Evolutionary conservation across 495 filamentous ascomycete genomes (phyloP).

Genomic region (Trichoderma virens): DNA sequence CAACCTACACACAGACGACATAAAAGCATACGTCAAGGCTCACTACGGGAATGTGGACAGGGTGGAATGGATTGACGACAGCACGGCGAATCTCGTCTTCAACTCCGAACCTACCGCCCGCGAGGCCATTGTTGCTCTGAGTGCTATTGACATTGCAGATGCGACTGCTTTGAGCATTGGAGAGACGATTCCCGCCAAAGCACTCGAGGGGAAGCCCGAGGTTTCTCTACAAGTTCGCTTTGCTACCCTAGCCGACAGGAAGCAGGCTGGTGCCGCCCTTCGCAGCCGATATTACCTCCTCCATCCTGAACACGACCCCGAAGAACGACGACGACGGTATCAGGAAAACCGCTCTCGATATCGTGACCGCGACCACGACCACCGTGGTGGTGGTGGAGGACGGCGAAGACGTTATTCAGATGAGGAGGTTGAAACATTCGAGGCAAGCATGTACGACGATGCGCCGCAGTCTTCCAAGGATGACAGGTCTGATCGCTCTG

Average conservation of each 20-base stretch:
- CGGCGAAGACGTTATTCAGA: slow-evolving; percentile 19
- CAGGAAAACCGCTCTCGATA: slow-evolving; percentile 48
- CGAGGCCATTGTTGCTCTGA: slow-evolving; percentile 61
- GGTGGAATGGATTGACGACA: slow-evolving; percentile 94
- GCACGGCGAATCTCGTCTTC: slow-evolving; percentile 80
- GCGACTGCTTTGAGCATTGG: slow-evolving; percentile 37
- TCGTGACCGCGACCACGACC: slow-evolving; percentile 47
- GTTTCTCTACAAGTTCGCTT: slow-evolving; percentile 62
- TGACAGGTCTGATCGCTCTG: slow-evolving; percentile 21
- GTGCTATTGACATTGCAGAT: slow-evolving; percentile 35
- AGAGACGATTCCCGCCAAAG: slow-evolving; percentile 54
- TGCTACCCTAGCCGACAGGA: slow-evolving; percentile 68
- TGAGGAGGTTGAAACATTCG: slow-evolving; percentile 49
- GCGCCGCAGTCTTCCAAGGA: slow-evolving; percentile 23
- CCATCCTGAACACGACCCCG: slow-evolving; percentile 80
- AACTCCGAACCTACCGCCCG: slow-evolving; percentile 54
- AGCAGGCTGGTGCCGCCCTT: slow-evolving; percentile 65
- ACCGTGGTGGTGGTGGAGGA: slow-evolving; percentile 37
- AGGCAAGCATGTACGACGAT: slow-evolving; percentile 76
- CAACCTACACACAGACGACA: slow-evolving; percentile 66
- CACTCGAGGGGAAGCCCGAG: slow-evolving; percentile 57
- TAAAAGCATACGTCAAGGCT: slow-evolving; percentile 60
- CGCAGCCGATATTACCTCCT: slow-evolving; percentile 85
- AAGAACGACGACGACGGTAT: slow-evolving; percentile 52
- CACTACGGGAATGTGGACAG: slow-evolving; percentile 52